Percentiles rank a stretch among this genome's conserved stretches.
phyloP scores from a whole-genome alignment of 2,329 filamentous ascomycete species.

The Trichoderma polysporum region DNA sequence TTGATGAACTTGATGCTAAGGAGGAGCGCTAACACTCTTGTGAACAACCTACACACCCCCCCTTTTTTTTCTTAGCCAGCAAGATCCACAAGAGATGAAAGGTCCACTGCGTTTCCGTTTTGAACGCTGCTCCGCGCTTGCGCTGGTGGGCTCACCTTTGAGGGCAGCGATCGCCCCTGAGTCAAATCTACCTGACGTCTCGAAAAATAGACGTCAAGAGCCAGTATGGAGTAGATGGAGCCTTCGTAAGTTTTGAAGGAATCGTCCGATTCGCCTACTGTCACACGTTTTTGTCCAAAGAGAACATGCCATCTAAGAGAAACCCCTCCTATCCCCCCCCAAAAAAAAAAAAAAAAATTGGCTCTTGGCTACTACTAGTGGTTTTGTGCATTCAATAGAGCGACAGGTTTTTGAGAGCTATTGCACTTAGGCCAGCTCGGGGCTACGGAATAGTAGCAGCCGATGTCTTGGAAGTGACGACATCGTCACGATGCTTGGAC shows the following conservation, averaged over 20 bases:
- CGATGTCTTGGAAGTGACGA: constrained; percentile 16
- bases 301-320: neutral
- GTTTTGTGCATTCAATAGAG: neutral
- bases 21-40: neutral
- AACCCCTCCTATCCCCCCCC: neutral
- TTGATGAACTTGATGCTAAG: neutral
- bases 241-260: neutral
- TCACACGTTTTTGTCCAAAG: neutral
- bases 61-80: neutral
- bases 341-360: too few species aligned
- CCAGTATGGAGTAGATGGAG: neutral
- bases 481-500: neutral
- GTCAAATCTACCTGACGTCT: neutral
- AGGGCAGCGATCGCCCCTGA: constrained; percentile 5
- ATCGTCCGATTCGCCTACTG: constrained; percentile 1
- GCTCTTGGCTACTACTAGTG: neutral
- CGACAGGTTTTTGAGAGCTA: neutral
- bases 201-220: neutral
- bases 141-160: constrained; percentile 11
- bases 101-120: constrained; percentile 14
- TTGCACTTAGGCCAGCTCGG: neutral
- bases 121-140: constrained; percentile 12
- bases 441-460: neutral
- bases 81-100: neutral
- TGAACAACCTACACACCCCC: neutral